A percentile compares a stretch with the other conserved stretches of the same genome.
Conservation (phyloP, 73 alveolate genomes). For the Paramecium sexaurelia region DNA sequence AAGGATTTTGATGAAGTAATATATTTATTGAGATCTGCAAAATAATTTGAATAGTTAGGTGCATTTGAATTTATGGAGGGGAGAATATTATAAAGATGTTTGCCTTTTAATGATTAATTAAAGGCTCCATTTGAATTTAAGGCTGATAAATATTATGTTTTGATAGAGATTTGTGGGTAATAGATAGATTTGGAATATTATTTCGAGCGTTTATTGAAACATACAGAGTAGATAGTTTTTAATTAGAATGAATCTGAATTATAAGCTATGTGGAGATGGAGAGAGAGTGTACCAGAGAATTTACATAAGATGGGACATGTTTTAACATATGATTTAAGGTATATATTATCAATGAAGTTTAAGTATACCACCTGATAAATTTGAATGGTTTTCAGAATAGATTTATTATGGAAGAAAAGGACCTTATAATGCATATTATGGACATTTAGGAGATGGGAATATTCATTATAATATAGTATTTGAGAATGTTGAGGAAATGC, state of each 20-base stretch:
- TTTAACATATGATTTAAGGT: conserved; percentile 46
- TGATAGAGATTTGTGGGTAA: conserved; percentile 71
- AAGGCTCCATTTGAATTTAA: conserved; percentile 61
- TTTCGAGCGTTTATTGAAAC: not conserved
- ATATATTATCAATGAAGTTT: not conserved
- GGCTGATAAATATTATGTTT: conserved; percentile 69
- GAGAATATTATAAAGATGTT: conserved; percentile 5
- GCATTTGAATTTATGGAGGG: conserved; percentile 79
- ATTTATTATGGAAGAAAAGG: conserved; percentile 40
- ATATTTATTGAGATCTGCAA: conserved; percentile 67
- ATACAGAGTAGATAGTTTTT: conserved; percentile 13
- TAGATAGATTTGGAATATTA: conserved; percentile 44
- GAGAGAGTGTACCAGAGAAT: conserved; percentile 58
- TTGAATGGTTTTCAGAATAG: conserved; percentile 41
- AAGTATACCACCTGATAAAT: conserved; percentile 60
- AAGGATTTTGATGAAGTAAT: conserved; percentile 21
- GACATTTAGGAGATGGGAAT: conserved; percentile 64
- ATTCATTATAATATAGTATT: conserved; percentile 39
- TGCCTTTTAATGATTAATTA: not conserved
- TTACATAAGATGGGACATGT: conserved; percentile 50
- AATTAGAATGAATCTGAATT: conserved; percentile 4
- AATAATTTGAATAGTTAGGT: conserved; percentile 64
- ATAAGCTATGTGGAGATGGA: conserved; percentile 8
- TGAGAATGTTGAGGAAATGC: conserved; percentile 50
- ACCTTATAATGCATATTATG: conserved; percentile 45